Conservation (phyloP, 2,329 filamentous ascomycete genomes). For the Ceratocystis smalleyi region DNA sequence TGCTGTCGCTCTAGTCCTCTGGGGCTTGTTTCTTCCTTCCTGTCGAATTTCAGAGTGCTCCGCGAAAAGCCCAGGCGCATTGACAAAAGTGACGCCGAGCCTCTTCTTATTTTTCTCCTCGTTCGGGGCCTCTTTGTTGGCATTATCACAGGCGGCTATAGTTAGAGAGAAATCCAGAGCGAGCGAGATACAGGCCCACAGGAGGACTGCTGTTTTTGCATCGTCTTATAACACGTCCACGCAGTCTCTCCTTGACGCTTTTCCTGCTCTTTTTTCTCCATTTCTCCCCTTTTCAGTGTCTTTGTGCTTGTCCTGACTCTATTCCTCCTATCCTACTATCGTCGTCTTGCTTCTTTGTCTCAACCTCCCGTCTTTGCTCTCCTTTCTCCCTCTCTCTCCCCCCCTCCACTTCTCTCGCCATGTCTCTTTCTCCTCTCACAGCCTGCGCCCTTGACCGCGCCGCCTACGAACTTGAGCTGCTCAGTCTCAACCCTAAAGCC, state of each 20-base stretch:
- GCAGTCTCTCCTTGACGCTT: not conserved
- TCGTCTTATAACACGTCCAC: not conserved
- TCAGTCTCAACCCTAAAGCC: constrained; percentile 6
- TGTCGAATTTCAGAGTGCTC: not conserved
- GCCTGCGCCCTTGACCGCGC: constrained; percentile 9
- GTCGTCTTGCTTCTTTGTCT: not conserved
- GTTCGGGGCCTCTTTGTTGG: constrained; percentile 1
- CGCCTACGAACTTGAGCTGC: constrained; percentile 4
- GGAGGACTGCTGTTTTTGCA: not conserved
- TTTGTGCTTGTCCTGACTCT: too few species aligned
- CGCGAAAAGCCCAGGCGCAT: not conserved
- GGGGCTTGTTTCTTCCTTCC: not conserved
- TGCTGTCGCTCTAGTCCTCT: not conserved
- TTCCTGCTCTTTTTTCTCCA: not conserved
- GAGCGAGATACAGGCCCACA: not conserved
- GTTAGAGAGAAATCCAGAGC: too few species aligned
- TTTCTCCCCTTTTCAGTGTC: too few species aligned
- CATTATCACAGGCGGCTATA: constrained; percentile 3
- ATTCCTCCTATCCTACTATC: too few species aligned
- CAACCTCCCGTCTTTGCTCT: too few species aligned
- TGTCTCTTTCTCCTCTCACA: constrained; percentile 1
- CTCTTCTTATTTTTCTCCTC: not conserved
- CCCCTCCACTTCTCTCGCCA: not conserved
- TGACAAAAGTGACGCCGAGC: not conserved
- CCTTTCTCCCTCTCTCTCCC: not conserved